A percentile compares a stretch with the other conserved stretches of the same genome.
Conservation (phyloP, 148 eudicot species). For the Tetragonia tetragonoides region DNA sequence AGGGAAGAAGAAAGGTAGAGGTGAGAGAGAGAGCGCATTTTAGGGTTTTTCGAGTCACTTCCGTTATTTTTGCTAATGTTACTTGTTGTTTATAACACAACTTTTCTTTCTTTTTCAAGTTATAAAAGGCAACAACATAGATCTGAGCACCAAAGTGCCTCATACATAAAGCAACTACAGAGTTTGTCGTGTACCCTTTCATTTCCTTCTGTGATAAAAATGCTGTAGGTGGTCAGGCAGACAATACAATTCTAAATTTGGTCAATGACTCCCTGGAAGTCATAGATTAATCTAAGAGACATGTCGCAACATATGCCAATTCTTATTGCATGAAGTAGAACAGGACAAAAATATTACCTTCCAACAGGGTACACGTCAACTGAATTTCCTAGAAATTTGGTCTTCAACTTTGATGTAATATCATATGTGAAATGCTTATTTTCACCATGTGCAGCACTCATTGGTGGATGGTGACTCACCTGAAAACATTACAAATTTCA, state of each 20-base stretch:
- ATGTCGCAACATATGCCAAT: background rate
- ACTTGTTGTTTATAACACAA: no score
- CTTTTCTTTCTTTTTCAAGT: no score
- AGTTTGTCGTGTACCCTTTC: no score
- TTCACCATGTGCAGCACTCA: constrained; percentile 82
- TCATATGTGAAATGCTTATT: constrained; percentile 71
- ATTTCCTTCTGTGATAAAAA: background rate
- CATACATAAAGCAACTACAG: no score
- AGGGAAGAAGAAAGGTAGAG: no score
- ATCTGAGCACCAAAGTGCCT: no score
- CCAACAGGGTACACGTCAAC: constrained; percentile 76
- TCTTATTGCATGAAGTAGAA: background rate
- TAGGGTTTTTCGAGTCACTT: no score
- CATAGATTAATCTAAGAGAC: background rate
- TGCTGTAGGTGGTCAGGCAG: background rate
- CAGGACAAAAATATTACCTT: constrained; percentile 36
- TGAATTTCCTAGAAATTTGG: constrained; percentile 75
- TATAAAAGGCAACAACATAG: no score
- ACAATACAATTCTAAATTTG: background rate
- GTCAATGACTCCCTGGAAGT: background rate
- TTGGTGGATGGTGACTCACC: constrained; percentile 89
- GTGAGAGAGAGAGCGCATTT: no score
- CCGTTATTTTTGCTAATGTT: no score
- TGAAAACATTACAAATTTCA: constrained; percentile 18
- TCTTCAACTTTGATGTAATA: constrained; percentile 67